Evolutionary conservation across 2,329 filamentous ascomycete genomes (phyloP), one percentile per base, ranked within the genome.

Genomic region (Clarireedia monteithiana): DNA sequence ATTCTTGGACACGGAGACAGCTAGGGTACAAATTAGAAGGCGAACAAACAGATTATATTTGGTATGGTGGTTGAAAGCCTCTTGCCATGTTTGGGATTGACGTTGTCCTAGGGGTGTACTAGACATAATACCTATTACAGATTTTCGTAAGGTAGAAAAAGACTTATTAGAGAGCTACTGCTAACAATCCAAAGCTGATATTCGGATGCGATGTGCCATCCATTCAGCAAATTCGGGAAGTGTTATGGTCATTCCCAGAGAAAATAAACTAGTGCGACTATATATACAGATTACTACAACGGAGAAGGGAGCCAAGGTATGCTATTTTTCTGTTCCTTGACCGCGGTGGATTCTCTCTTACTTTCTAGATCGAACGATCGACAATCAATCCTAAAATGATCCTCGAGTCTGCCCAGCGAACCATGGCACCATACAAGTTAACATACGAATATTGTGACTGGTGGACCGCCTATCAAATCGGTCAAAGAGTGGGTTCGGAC

Each of bases 341-440:
- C 7, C 14, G 6, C n/a, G 5, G 12, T 34, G 1, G 3, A 4
- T 34, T 3, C 12, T 3, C 12, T 34, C 30, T 34, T 34, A 34
- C 30, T 14, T 3, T 14, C 7, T 5, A 76, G 50, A 74, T 81
- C 5, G 81, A 86, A 61, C 73, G 82, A 14, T 80, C 78, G 17
- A 78, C 81, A 60, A 84, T 89, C 63, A 87, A 77, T 0, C 81
- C 83, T 0, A 77, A 85, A 1, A 69, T 77, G 1, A 84, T 91
- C 55, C 75, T 89, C 48, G 72, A 77, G 47, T 75, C 80, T 0
- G 86, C 85, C 0, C 79, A 83, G 64, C 78, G 74, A 55, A 89
- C 86, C 49, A 72, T 91, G 24, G 71, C 73, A 0, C 88, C 87
- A 0, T 91, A 89, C 66, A 84, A 75, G 34, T 70, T 91, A 2